Evolutionary conservation across 2,329 filamentous ascomycete species (phyloP), one percentile per base, ranked within the genome.

Genomic region (Talaromyces rugulosus): DNA sequence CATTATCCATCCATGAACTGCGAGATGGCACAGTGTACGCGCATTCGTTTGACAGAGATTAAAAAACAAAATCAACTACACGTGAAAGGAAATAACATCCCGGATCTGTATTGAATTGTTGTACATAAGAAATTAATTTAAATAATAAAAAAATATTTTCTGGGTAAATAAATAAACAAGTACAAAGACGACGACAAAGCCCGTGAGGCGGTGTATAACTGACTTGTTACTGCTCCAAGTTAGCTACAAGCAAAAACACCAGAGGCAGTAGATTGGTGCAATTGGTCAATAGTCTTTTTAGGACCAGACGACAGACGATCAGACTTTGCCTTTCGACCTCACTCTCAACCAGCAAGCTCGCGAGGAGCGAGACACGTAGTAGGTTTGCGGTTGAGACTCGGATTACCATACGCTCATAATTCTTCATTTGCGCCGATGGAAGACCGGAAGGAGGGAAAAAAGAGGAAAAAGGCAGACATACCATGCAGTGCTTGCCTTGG

Each of bases 301-400:
- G 6, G 23, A 36, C 33, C n/a, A 47, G 18, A 47, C 42, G 8
- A 9, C 42, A 47, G n/a, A 47, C n/a, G 9, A 70, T 78, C 76
- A 78, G 76, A 78, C 72, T 77, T 75, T 78, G 75, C 76, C 76
- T 73, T 71, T 71, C 64, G 56, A 75, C 75, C 75, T 74, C 77
- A 78, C 69, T 71, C 77, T 74, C 75, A 66, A 77, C 76, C 77
- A 78, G 75, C 76, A 58, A 64, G 62, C 53, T 62, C 51, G 63
- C 58, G 62, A 55, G 40, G 59, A 61, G 59, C 30, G 18, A 58
- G 56, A 55, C 55, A 44, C 31, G 40, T 64, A 62, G 16, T 23
- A 58, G 52, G 18, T 60, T 40, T 66, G 75, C 76, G 75, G 76
- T 74, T 78, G 74, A 76, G 75, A 66, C 68, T 78, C 73, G 74